Percentiles rank a stretch among this genome's conserved stretches.
These are phyloP conservation scores for Breynia disticha DNA, from an alignment of 441 rosid species.

Conservation along the genomic window DNA sequence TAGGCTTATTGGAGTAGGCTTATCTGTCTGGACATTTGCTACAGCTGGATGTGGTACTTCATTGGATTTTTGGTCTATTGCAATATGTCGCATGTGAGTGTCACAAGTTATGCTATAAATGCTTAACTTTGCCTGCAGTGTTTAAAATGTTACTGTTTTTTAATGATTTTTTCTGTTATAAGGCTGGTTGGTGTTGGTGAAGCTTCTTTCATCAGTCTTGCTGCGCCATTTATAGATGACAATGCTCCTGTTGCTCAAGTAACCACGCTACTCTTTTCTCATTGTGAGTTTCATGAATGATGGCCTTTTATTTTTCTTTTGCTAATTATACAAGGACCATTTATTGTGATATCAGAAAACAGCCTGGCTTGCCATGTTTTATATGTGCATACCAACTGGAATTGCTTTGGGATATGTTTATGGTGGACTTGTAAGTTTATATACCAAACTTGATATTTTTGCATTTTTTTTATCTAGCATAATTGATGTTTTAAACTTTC, in stretches of 20 bases:
- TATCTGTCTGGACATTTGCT: conserved; percentile 67
- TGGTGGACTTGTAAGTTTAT: conserved; percentile 57
- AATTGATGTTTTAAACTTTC: background rate
- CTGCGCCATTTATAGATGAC: conserved; percentile 78
- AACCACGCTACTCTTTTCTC: background rate
- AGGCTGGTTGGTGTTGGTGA: conserved; percentile 90
- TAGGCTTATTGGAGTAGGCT: conserved; percentile 77
- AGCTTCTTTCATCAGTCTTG: conserved; percentile 80
- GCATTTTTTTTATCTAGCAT: conserved; percentile 1
- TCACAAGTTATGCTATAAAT: conserved; percentile 1
- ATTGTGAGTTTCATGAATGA: background rate
- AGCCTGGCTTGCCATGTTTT: conserved; percentile 68
- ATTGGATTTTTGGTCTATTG: conserved; percentile 68
- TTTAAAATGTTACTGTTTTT: background rate
- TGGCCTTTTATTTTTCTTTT: background rate
- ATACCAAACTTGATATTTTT: conserved; percentile 1
- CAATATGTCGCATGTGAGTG: conserved; percentile 67
- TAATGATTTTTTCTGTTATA: conserved; percentile 12
- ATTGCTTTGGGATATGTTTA: conserved; percentile 67
- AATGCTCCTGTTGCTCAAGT: conserved; percentile 69
- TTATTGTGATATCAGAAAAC: conserved; percentile 46
- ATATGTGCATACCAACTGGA: conserved; percentile 81
- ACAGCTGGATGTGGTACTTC: conserved; percentile 60
- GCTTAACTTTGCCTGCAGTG: background rate
- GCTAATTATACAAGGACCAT: background rate